A percentile compares a stretch with the other conserved stretches of the same genome.
phyloP scores from a whole-genome alignment of 2,329 filamentous ascomycete genomes.

The Fusarium graminum region DNA sequence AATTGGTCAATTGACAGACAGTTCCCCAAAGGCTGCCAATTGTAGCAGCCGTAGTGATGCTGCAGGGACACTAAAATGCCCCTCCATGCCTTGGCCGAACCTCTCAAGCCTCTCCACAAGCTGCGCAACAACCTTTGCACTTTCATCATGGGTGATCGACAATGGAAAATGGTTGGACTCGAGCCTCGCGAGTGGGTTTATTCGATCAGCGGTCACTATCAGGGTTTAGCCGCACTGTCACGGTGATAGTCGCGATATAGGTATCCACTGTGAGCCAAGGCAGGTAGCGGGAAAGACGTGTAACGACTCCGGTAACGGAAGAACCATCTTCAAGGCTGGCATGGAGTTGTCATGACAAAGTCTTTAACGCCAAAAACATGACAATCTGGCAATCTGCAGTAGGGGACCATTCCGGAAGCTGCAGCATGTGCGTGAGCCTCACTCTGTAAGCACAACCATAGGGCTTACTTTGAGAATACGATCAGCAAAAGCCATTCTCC shows the following conservation, averaged over 20 bases:
- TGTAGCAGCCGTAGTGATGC: conserved; percentile 29
- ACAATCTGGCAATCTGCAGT: neutral
- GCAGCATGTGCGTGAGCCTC: conserved; percentile 10
- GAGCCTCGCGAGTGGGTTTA: conserved; percentile 39
- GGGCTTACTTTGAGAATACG: conserved; percentile 10
- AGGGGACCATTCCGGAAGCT: conserved; percentile 23
- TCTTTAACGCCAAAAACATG: conserved; percentile 9
- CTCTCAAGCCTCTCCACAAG: conserved; percentile 46
- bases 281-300: conserved; percentile 25
- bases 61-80: conserved; percentile 48
- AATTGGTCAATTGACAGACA: conserved; percentile 47
- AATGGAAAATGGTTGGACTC: conserved; percentile 36
- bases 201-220: conserved; percentile 48
- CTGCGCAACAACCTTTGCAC: conserved; percentile 33
- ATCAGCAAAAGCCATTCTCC: conserved; percentile 5
- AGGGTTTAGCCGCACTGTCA: conserved; percentile 39
- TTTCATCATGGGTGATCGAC: conserved; percentile 42
- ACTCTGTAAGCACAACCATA: neutral
- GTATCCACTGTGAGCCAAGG: neutral
- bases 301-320: conserved; percentile 18
- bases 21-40: conserved; percentile 39
- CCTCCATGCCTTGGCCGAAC: conserved; percentile 46
- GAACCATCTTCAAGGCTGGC: conserved; percentile 8
- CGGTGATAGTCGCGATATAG: conserved; percentile 7
- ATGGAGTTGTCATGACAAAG: conserved; percentile 40